Evolutionary conservation across 768 basidiomycete genomes (phyloP).

Genomic region (Boletus edulis): DNA sequence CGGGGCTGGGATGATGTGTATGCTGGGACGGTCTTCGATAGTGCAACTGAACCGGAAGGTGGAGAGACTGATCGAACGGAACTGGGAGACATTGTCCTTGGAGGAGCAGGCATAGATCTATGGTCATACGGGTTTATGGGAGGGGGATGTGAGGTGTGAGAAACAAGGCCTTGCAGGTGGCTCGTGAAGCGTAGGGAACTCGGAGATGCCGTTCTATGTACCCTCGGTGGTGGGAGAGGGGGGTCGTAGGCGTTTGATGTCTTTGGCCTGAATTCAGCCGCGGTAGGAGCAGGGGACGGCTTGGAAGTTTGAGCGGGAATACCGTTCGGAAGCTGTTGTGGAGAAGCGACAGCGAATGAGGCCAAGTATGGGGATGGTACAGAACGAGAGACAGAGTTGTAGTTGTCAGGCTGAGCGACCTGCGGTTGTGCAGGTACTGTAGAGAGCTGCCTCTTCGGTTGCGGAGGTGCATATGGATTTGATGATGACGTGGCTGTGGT

Average conservation of each 20-base stretch:
- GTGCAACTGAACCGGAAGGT: constrained; percentile 37
- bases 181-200: constrained; percentile 22
- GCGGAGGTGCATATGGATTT: constrained; percentile 21
- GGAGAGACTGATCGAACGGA: constrained; percentile 24
- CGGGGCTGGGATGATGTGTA: constrained; percentile 24
- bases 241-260: constrained; percentile 75
- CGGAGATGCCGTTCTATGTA: constrained; percentile 26
- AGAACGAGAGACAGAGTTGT: constrained; percentile 23
- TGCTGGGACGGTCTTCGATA: constrained; percentile 22
- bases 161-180: constrained; percentile 11
- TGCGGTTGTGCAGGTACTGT: constrained; percentile 18
- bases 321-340: constrained; percentile 18
- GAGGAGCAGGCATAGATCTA: constrained; percentile 15
- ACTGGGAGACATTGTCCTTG: constrained; percentile 32
- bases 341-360: constrained; percentile 10
- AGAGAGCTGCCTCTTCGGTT: constrained; percentile 10
- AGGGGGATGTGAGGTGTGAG: constrained; percentile 10
- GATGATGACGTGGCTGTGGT: constrained; percentile 13
- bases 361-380: constrained; percentile 26
- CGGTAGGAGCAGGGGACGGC: constrained; percentile 35
- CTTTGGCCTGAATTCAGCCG: constrained; percentile 59
- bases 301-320: constrained; percentile 29
- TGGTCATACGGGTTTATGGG: constrained; percentile 19
- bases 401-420: constrained; percentile 33
- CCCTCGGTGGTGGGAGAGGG: constrained; percentile 56